Evolutionary conservation across 208 protist species (phyloP).

Genomic region (Phytomonas sp.): DNA sequence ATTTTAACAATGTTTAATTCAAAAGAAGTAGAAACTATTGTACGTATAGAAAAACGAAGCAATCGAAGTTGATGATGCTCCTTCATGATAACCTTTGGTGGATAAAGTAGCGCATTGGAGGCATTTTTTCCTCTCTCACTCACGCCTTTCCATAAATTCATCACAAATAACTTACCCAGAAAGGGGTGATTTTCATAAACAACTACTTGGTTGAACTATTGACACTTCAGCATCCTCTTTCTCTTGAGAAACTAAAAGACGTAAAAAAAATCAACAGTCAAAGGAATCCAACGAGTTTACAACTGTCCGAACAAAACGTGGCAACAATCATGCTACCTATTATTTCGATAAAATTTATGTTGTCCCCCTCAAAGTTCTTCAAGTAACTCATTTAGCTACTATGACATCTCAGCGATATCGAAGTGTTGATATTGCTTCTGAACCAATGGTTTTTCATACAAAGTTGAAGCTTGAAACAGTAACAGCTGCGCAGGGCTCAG

Average conservation of each 20-base stretch:
- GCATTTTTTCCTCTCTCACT: too few species aligned
- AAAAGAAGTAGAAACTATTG: neutral
- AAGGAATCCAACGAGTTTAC: neutral
- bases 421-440: neutral
- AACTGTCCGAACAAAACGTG: neutral
- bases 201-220: too few species aligned
- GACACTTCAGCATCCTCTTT: too few species aligned
- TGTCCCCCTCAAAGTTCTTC: neutral
- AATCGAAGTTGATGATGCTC: too few species aligned
- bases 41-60: neutral
- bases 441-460: neutral
- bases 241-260: too few species aligned
- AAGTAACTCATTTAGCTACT: neutral
- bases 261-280: neutral
- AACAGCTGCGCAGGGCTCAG: neutral
- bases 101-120: too few species aligned
- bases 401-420: neutral
- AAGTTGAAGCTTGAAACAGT: neutral
- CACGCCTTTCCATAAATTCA: too few species aligned
- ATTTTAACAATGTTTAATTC: neutral
- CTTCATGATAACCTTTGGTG: too few species aligned
- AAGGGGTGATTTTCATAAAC: too few species aligned
- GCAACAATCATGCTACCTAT: neutral
- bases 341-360: neutral
- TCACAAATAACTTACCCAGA: too few species aligned